These are phyloP conservation scores for Incumbomyces delicatus DNA, from an alignment of 2,329 filamentous ascomycete species.

Conservation along the genomic window DNA sequence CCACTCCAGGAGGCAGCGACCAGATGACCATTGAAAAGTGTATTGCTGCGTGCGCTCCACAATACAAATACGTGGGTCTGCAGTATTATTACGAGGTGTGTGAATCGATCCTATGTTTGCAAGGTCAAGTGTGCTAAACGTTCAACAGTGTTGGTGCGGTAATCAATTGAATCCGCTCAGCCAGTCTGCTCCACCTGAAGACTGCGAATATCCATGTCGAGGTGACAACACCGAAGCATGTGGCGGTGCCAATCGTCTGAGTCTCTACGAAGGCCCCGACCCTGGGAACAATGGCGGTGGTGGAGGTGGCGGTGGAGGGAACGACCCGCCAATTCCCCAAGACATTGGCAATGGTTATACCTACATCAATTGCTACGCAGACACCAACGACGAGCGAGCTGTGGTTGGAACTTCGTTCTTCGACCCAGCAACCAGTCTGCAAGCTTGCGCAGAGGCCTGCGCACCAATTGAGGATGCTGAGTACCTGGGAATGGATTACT, in stretches of 20 bases:
- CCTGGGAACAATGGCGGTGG: background rate
- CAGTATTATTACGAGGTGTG: slow-evolving; percentile 26
- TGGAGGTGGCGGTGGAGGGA: background rate
- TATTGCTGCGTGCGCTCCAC: slow-evolving; percentile 11
- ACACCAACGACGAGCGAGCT: background rate
- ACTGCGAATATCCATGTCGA: slow-evolving; percentile 36
- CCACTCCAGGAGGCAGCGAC: background rate
- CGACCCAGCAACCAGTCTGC: too few relatives aligned
- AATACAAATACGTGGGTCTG: slow-evolving; percentile 29
- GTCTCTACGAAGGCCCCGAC: background rate
- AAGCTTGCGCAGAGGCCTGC: background rate
- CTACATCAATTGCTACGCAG: background rate
- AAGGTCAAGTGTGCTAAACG: background rate
- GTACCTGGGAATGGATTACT: background rate
- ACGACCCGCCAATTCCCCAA: background rate
- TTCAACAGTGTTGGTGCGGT: slow-evolving; percentile 21
- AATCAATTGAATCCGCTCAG: background rate
- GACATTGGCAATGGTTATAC: background rate
- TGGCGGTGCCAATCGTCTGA: slow-evolving; percentile 34
- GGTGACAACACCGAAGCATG: slow-evolving; percentile 31
- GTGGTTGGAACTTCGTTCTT: background rate
- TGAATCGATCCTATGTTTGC: background rate
- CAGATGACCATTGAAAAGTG: slow-evolving; percentile 24
- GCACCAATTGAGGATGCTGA: background rate
- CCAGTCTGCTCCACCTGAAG: background rate